phyloP scores from a whole-genome alignment of 805 yeast genomes.

The Torulaspora delbrueckii region DNA sequence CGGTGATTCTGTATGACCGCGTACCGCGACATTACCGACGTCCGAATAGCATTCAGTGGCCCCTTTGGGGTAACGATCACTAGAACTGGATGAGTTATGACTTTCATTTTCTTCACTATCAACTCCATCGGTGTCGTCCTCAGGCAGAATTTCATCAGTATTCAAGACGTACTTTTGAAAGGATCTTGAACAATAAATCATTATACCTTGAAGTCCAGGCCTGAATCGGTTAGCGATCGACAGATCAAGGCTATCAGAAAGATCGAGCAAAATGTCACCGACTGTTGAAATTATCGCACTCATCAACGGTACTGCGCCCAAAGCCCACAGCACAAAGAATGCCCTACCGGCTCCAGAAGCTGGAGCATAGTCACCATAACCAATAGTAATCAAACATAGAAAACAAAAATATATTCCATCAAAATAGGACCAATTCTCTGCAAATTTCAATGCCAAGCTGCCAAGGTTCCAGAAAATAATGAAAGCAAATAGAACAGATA shows the following conservation, averaged over 20 bases:
- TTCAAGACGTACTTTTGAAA: constrained; percentile 6
- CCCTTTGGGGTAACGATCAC: too few relatives aligned
- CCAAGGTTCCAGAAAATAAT: constrained; percentile 68
- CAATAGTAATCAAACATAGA: constrained; percentile 72
- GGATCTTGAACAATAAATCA: constrained; percentile 9
- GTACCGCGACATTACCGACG: too few relatives aligned
- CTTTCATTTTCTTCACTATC: constrained; percentile 3
- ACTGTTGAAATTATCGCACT: constrained; percentile 68
- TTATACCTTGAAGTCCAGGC: constrained; percentile 11
- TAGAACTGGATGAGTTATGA: neutral
- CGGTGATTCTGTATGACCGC: too few relatives aligned
- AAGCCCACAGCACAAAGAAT: constrained; percentile 74
- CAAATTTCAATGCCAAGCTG: constrained; percentile 52
- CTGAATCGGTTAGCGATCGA: constrained; percentile 16
- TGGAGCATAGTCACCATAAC: constrained; percentile 78
- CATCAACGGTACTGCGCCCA: constrained; percentile 83
- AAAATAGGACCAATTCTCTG: constrained; percentile 72
- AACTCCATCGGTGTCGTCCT: constrained; percentile 4
- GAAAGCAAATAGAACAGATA: constrained; percentile 42
- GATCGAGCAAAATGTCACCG: constrained; percentile 46
- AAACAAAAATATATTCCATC: constrained; percentile 71
- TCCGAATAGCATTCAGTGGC: too few relatives aligned
- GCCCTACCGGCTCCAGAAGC: constrained; percentile 57
- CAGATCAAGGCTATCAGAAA: constrained; percentile 23
- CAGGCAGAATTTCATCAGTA: constrained; percentile 11